These are phyloP conservation scores for Solanum etuberosum DNA, from an alignment of 257 asterid species.

Conservation along the genomic window DNA sequence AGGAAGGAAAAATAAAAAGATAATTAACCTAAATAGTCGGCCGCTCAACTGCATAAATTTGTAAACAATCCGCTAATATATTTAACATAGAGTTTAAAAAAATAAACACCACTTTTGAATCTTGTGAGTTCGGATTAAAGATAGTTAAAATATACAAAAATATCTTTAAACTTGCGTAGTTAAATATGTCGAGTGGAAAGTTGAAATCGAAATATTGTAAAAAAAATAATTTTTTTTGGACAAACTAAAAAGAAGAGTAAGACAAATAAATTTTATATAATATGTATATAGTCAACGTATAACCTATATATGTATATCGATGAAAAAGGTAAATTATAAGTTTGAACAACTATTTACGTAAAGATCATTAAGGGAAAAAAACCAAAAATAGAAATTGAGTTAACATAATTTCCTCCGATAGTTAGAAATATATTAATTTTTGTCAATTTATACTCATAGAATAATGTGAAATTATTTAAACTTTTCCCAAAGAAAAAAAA, in stretches of 20 bases:
- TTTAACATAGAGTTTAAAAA: rapidly evolving
- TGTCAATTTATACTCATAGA: neutral
- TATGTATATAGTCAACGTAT: neutral
- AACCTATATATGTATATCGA: neutral
- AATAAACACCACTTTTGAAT: rapidly evolving
- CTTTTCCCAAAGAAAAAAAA: neutral
- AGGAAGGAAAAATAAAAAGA: neutral
- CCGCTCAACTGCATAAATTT: neutral
- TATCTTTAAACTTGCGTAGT: too few species aligned
- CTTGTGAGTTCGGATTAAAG: neutral
- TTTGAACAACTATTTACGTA: neutral
- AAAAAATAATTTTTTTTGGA: neutral
- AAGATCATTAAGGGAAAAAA: neutral
- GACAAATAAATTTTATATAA: neutral
- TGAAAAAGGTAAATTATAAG: neutral
- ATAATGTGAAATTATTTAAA: neutral
- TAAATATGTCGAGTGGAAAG: neutral
- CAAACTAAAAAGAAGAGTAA: neutral
- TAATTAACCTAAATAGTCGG: neutral
- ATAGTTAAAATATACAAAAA: neutral
- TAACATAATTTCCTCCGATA: neutral
- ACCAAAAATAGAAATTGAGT: neutral
- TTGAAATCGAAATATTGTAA: neutral
- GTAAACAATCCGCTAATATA: neutral
- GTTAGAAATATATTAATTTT: neutral